Conservation (phyloP, 495 filamentous ascomycete species). For the Neurospora sp. region DNA sequence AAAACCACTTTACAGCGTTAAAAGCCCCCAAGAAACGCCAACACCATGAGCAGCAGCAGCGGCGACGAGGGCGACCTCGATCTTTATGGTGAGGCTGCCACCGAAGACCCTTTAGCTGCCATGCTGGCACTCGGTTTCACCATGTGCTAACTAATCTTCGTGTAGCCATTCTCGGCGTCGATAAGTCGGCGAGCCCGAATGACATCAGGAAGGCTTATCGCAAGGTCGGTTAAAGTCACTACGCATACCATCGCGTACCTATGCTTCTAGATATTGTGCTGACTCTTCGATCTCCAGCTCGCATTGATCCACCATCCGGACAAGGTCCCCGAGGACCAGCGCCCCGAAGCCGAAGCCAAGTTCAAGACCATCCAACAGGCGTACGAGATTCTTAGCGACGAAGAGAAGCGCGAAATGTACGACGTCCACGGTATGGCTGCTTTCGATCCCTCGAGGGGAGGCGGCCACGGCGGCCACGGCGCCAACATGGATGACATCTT, state of each 20-base stretch:
- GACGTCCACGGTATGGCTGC: constrained; percentile 91
- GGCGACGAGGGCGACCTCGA: constrained; percentile 42
- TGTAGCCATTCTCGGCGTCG: constrained; percentile 65
- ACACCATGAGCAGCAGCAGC: constrained; percentile 14
- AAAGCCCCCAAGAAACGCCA: neutral
- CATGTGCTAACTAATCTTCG: constrained; percentile 2
- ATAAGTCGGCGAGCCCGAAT: constrained; percentile 56
- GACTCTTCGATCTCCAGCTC: constrained; percentile 44
- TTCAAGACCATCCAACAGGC: constrained; percentile 90
- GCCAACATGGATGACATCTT: constrained; percentile 86
- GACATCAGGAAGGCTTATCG: constrained; percentile 97
- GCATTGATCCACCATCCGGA: constrained; percentile 86
- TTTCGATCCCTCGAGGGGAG: constrained; percentile 58
- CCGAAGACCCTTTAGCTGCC: neutral
- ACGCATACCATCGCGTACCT: neutral
- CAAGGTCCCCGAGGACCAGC: constrained; percentile 83
- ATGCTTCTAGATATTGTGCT: neutral
- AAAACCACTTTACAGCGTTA: neutral
- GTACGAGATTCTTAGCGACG: constrained; percentile 96
- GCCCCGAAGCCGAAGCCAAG: constrained; percentile 70
- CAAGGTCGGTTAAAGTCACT: constrained; percentile 49
- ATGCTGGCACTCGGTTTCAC: neutral
- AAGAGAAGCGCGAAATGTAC: constrained; percentile 83
- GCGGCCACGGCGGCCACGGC: constrained; percentile 55
- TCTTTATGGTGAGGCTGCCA: constrained; percentile 51